Percentiles rank a stretch among this genome's conserved stretches.
Conservation (phyloP, 495 filamentous ascomycete species). For the Penicillium ucsense region DNA sequence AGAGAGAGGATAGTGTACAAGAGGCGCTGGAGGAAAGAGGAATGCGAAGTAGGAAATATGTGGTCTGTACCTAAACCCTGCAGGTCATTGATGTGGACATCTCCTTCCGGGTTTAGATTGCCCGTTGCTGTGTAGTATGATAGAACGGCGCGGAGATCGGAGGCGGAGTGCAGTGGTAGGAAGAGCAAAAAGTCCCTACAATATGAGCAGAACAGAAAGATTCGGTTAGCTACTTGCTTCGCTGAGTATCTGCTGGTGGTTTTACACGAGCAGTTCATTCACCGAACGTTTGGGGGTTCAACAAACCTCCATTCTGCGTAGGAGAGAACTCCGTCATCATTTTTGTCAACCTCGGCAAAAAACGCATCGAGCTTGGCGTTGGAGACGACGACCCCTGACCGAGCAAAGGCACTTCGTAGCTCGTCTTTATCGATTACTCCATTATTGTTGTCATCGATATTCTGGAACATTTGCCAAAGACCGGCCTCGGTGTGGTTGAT, state of each 20-base stretch:
- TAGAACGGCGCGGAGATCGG: slow-evolving; percentile 72
- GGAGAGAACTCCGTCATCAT: slow-evolving; percentile 78
- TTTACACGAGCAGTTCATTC: background rate
- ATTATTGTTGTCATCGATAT: slow-evolving; percentile 78
- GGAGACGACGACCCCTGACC: slow-evolving; percentile 70
- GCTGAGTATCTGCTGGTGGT: background rate
- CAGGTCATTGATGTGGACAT: slow-evolving; percentile 85
- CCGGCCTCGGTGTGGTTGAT: slow-evolving; percentile 78
- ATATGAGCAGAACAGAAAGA: slow-evolving; percentile 8
- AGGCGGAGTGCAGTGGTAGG: slow-evolving; percentile 59
- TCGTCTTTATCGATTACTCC: slow-evolving; percentile 84
- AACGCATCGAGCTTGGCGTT: slow-evolving; percentile 70
- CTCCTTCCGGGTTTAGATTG: slow-evolving; percentile 86
- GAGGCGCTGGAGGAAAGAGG: slow-evolving; percentile 27
- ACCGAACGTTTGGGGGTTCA: background rate
- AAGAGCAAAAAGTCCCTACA: slow-evolving; percentile 89
- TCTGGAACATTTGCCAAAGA: slow-evolving; percentile 69
- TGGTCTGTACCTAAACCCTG: slow-evolving; percentile 87
- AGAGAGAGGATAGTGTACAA: slow-evolving; percentile 34
- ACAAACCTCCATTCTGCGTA: slow-evolving; percentile 95
- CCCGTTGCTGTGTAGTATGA: slow-evolving; percentile 88
- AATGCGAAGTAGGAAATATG: slow-evolving; percentile 53
- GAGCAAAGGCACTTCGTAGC: slow-evolving; percentile 64
- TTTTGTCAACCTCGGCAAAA: slow-evolving; percentile 80
- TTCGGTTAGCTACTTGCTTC: background rate